Conservation (phyloP, 306 rosid species). For the Acacia crassicarpa region DNA sequence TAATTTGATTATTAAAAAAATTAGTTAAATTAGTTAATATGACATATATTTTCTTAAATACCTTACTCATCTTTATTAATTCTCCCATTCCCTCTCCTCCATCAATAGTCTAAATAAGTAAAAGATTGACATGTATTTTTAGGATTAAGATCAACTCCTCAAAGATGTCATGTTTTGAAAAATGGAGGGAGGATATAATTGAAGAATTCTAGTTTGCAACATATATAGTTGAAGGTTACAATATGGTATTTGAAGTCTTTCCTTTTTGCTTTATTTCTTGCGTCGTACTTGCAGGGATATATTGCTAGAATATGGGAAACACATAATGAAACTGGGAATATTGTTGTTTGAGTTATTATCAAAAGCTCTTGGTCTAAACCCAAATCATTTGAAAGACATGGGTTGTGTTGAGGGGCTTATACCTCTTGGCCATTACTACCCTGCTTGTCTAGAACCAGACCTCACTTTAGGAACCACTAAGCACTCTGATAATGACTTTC, state of each 20-base stretch:
- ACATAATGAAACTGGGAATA: conserved; percentile 28
- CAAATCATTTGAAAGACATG: conserved; percentile 28
- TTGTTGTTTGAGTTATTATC: conserved; percentile 30
- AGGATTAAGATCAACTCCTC: no score
- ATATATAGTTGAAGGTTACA: neutral
- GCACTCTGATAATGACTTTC: conserved; percentile 33
- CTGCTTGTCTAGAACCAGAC: conserved; percentile 44
- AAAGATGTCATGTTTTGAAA: no score
- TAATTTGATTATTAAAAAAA: no score
- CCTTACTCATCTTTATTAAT: no score
- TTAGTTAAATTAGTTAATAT: no score
- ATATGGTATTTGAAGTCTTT: neutral
- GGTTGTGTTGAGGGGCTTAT: conserved; percentile 23
- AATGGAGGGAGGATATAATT: neutral
- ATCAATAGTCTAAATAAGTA: no score
- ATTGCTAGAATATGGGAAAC: conserved; percentile 32
- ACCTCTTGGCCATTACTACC: conserved; percentile 31
- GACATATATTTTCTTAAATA: no score
- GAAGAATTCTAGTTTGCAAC: neutral
- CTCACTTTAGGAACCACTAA: conserved; percentile 27
- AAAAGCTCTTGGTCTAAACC: conserved; percentile 36
- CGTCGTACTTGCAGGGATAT: conserved; percentile 34
- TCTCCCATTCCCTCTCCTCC: no score
- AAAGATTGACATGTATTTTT: no score
- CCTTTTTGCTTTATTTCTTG: neutral